These are phyloP conservation scores for Crucihimalaya himalaica DNA, from an alignment of 345 rosid species.

Conservation along the genomic window DNA sequence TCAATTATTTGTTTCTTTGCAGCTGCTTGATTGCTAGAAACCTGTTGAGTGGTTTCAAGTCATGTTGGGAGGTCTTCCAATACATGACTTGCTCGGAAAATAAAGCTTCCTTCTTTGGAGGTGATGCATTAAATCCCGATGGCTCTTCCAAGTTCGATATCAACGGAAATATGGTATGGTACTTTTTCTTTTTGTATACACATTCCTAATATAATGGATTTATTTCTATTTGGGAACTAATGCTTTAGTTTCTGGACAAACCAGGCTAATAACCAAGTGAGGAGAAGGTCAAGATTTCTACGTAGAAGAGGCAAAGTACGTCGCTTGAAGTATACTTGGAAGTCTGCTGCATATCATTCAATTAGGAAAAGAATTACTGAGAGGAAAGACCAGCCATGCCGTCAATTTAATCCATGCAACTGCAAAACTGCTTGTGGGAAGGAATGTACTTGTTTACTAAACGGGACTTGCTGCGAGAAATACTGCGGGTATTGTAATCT, in stretches of 20 bases:
- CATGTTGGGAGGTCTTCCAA: conserved; percentile 89
- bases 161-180: conserved; percentile 65
- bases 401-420: conserved; percentile 95
- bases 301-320: conserved; percentile 97
- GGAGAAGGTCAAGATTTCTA: conserved; percentile 92
- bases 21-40: conserved; percentile 96
- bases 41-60: conserved; percentile 86
- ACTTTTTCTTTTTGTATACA: conserved; percentile 10
- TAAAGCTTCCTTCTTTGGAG: conserved; percentile 59
- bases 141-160: conserved; percentile 83
- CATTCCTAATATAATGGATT: neutral
- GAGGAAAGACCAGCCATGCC: conserved; percentile 97
- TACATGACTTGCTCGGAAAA: conserved; percentile 76
- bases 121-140: conserved; percentile 68
- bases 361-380: conserved; percentile 88
- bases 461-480: conserved; percentile 99
- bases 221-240: neutral
- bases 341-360: conserved; percentile 98
- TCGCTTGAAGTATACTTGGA: conserved; percentile 98
- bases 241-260: conserved; percentile 28
- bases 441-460: conserved; percentile 85
- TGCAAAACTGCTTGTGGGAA: conserved; percentile 94
- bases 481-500: conserved; percentile 87
- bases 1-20: conserved; percentile 34
- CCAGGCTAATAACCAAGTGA: conserved; percentile 75